A percentile compares a stretch with the other conserved stretches of the same genome.
These are phyloP conservation scores for Actinidia arguta DNA, from an alignment of 179 eudicot species.

Conservation along the genomic window DNA sequence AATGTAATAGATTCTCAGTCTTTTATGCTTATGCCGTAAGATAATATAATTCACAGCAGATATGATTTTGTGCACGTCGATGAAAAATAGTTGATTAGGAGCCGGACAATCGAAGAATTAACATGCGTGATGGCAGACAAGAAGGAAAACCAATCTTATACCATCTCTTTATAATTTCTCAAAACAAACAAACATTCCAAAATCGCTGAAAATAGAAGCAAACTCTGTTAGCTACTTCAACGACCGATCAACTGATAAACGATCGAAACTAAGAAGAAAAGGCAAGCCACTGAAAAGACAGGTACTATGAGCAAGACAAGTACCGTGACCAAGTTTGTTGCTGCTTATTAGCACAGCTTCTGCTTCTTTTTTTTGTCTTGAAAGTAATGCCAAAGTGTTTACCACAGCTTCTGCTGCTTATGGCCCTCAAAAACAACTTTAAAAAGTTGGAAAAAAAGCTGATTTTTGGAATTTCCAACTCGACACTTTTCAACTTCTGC, in stretches of 20 bases:
- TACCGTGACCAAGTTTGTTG: no score
- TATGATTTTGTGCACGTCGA: slow-evolving; percentile 3
- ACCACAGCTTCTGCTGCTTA: no score
- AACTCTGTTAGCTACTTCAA: neutral
- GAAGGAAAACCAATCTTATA: no score
- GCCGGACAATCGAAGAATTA: neutral
- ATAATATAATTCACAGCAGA: neutral
- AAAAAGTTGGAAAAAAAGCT: no score
- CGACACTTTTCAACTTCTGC: no score
- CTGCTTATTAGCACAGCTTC: no score
- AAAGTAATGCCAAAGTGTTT: no score
- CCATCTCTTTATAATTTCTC: neutral
- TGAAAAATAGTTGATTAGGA: neutral
- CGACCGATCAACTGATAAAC: neutral
- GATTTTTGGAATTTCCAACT: no score
- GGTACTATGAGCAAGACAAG: neutral
- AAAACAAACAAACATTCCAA: neutral
- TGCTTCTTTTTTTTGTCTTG: no score
- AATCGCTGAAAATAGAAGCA: neutral
- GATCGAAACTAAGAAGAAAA: neutral
- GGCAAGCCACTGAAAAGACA: neutral
- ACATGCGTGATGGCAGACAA: neutral
- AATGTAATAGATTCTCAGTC: slow-evolving; percentile 1
- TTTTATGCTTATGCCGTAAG: neutral
- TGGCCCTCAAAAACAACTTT: no score